Conservation (phyloP, 352 stramenopile genomes). For the Hyaloperonospora brassicae region DNA sequence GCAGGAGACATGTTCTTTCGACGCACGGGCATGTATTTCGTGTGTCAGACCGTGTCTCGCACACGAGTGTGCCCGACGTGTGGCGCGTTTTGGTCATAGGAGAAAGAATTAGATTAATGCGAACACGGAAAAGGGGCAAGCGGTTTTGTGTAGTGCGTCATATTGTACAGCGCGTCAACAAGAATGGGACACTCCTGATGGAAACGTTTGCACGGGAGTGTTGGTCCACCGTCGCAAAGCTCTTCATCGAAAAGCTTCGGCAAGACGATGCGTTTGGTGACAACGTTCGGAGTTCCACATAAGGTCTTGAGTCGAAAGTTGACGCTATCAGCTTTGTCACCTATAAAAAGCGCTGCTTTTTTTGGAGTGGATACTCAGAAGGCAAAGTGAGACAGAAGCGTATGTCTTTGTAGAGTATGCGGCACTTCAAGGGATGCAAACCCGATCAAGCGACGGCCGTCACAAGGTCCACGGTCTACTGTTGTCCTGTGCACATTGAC, state of each 20-base stretch:
- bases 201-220: constrained; percentile 15
- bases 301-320: too few species aligned
- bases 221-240: constrained; percentile 43
- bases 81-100: constrained; percentile 25
- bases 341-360: too few species aligned
- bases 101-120: constrained; percentile 19
- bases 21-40: constrained; percentile 54
- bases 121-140: constrained; percentile 15
- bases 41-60: constrained; percentile 48
- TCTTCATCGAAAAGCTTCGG: constrained; percentile 37
- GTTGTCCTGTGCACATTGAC: too few species aligned
- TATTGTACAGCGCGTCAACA: background rate
- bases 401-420: too few species aligned
- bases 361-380: too few species aligned
- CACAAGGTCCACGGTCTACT: too few species aligned
- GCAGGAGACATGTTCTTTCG: constrained; percentile 44
- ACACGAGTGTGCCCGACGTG: constrained; percentile 28
- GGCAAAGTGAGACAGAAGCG: too few species aligned
- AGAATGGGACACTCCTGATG: background rate
- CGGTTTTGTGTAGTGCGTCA: constrained; percentile 10
- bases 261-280: constrained; percentile 29
- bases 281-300: constrained; percentile 1
- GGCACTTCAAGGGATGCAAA: too few species aligned
- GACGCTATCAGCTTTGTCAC: too few species aligned
- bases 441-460: too few species aligned